Evolutionary conservation across 164 flowering plant genomes (phyloP).

Genomic region (Saururus chinensis): DNA sequence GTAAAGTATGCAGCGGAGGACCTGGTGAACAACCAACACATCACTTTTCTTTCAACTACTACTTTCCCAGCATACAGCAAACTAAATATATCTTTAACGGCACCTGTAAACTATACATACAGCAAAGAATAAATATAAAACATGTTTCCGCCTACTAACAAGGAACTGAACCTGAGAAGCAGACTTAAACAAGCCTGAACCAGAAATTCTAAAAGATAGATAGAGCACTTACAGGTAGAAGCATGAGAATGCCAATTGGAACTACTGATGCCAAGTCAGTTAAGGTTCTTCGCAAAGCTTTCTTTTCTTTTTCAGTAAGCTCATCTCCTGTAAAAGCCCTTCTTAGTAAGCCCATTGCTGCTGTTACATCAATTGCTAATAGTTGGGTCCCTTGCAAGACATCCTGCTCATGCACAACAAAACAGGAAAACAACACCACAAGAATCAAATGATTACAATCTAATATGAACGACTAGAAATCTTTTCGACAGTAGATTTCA

Average conservation of each 20-base stretch:
- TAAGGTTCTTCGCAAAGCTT: slow-evolving; percentile 65
- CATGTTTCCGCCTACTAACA: too few relatives aligned
- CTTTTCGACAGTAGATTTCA: not conserved
- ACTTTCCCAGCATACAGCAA: too few relatives aligned
- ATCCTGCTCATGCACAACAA: slow-evolving; percentile 45
- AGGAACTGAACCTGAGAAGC: too few relatives aligned
- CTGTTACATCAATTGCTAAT: slow-evolving; percentile 83
- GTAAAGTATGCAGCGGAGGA: too few relatives aligned
- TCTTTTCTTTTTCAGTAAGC: slow-evolving; percentile 79
- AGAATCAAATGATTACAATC: not conserved
- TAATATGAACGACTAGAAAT: not conserved
- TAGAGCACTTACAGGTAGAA: slow-evolving; percentile 76
- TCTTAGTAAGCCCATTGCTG: slow-evolving; percentile 63
- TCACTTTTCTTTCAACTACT: too few relatives aligned
- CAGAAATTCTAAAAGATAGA: not conserved
- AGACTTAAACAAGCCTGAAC: not conserved
- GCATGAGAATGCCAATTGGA: slow-evolving; percentile 96
- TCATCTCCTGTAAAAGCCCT: slow-evolving; percentile 77
- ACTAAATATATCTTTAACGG: too few relatives aligned
- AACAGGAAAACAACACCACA: slow-evolving; percentile 2
- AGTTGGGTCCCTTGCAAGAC: slow-evolving; percentile 97
- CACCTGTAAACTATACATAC: too few relatives aligned
- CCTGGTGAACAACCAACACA: too few relatives aligned
- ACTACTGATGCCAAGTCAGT: slow-evolving; percentile 93
- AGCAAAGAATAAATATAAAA: too few relatives aligned